Percentiles rank a stretch among this genome's conserved stretches.
These are phyloP conservation scores for Saccharum officinarum DNA, from an alignment of 176 grass and related monocot genomes.

Conservation along the genomic window DNA sequence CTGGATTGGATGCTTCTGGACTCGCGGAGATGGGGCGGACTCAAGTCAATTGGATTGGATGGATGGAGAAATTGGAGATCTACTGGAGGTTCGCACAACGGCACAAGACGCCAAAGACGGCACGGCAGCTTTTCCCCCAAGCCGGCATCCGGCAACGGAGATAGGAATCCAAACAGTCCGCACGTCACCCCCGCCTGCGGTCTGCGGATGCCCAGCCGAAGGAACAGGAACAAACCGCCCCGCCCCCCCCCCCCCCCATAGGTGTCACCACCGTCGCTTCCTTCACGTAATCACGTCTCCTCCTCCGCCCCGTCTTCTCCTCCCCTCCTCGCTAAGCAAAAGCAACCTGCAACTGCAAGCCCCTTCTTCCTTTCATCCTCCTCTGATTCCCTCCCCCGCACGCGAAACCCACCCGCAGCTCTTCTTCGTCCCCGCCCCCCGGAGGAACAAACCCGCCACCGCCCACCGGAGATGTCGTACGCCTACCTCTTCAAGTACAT, in stretches of 20 bases:
- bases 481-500: constrained; percentile 99
- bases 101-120: no score
- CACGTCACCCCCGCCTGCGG: no score
- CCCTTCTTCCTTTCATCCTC: background rate
- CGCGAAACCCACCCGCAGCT: background rate
- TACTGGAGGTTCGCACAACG: no score
- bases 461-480: constrained; percentile 69
- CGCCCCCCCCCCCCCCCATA: background rate
- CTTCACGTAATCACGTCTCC: constrained; percentile 10
- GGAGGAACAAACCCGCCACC: background rate
- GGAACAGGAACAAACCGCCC: background rate
- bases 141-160: no score
- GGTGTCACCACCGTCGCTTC: background rate
- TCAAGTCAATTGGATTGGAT: no score
- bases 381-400: background rate
- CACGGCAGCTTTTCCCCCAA: no score
- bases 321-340: background rate
- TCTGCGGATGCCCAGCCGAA: background rate
- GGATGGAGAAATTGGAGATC: no score
- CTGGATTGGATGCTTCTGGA: no score
- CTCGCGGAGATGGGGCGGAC: no score
- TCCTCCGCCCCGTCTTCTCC: background rate
- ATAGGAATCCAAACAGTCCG: no score
- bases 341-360: background rate
- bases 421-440: background rate